These are phyloP conservation scores for Prillingera fragicola DNA, from an alignment of 1,284 basidiomycete genomes.

Conservation along the genomic window DNA sequence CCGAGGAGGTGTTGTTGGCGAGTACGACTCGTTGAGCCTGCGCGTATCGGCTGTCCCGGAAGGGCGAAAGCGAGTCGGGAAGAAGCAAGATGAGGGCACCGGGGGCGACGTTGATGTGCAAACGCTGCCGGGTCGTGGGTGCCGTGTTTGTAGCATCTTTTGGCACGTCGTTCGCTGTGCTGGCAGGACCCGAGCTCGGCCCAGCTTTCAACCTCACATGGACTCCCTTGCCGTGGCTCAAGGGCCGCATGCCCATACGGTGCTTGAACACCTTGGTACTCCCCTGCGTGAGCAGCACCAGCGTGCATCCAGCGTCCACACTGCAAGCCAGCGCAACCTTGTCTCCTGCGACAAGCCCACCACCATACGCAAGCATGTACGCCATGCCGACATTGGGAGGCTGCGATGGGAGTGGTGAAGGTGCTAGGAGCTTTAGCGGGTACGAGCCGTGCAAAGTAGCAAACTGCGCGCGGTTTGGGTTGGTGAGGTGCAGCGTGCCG, in stretches of 20 bases:
- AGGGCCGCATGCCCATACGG: slow-evolving; percentile 52
- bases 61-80: slow-evolving; percentile 91
- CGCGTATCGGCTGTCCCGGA: slow-evolving; percentile 70
- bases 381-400: slow-evolving; percentile 56
- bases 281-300: slow-evolving; percentile 56
- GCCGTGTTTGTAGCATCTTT: no score
- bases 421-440: slow-evolving; percentile 84
- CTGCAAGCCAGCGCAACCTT: slow-evolving; percentile 60
- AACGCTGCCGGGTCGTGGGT: slow-evolving; percentile 40
- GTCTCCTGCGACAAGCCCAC: slow-evolving; percentile 88
- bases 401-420: slow-evolving; percentile 48
- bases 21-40: slow-evolving; percentile 68
- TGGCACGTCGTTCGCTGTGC: slow-evolving; percentile 51
- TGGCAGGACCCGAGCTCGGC: slow-evolving; percentile 29
- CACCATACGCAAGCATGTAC: slow-evolving; percentile 85
- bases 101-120: slow-evolving; percentile 56
- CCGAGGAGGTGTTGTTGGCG: slow-evolving; percentile 52
- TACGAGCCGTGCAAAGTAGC: slow-evolving; percentile 74
- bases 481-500: slow-evolving; percentile 31
- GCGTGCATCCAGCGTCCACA: slow-evolving; percentile 51
- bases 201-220: no score
- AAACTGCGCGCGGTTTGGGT: slow-evolving; percentile 54
- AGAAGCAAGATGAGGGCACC: slow-evolving; percentile 65
- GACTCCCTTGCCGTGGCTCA: no score
- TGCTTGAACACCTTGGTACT: slow-evolving; percentile 88